Evolutionary conservation across 2,329 filamentous ascomycete genomes (phyloP), one percentile per base, ranked within the genome.

Genomic region (Neonectria neomacrospora): DNA sequence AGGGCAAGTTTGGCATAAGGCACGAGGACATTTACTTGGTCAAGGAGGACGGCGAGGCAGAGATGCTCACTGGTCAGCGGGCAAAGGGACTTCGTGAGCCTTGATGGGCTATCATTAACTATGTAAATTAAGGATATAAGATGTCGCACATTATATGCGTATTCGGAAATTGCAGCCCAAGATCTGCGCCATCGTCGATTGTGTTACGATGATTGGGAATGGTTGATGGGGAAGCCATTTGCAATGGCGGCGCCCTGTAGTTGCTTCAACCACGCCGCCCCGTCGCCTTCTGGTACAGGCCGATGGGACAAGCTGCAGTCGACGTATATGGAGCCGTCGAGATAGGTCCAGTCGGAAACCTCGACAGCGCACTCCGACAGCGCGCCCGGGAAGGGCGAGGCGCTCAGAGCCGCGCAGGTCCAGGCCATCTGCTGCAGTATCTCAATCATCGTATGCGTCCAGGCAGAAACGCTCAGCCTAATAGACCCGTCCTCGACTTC

Each of bases 21-120:
- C 86, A 89, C 70, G 88, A 90, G 71, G 87, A 90, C 69, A 80
- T 90, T 8, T 82, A 88, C 54, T 76, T 90, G 3, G 84, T 90
- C 8, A 85, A 74, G 58, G 83, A 83, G 58, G 72, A 82, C 55
- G 85, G 82, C 0, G 80, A 84, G 55, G 83, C 87, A 0, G 83
- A 88, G 48, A 75, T 88, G 12, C 73, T 90, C 51, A 88, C 82
- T 22, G 86, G 86, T 1, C 78, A 74, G 3, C 80, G 83, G 57
- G 86, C 87, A 2, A 76, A 61, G 2, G 81, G 82, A 5, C 81
- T 87, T 2, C 88, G 86, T 77, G 78, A 87, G 45, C 86, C 87
- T 32, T 80, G 60, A 64, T 32, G 69, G 69, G 67, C n/a, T 72
- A 72, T 72, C 69, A 66, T 65, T 52, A 57, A 47, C 50, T 59